Conservation (phyloP, 2,329 filamentous ascomycete genomes). For the Ophiocordyceps camponoti-rufipedis region DNA sequence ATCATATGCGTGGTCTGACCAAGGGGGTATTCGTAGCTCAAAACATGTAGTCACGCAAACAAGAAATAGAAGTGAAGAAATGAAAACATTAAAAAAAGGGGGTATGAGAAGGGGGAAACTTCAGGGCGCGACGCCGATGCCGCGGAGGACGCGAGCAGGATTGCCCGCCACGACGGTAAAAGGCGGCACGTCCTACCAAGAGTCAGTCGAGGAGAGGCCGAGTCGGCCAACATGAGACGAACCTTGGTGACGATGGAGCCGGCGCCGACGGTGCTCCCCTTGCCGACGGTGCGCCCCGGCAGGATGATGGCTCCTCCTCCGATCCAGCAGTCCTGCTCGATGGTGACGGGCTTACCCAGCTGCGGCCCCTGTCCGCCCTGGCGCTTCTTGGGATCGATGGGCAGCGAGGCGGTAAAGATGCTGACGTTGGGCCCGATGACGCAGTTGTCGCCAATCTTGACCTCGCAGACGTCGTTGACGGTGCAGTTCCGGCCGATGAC, state of each 20-base stretch:
- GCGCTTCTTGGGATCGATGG: conserved; percentile 53
- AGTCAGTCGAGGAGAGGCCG: background rate
- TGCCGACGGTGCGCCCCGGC: conserved; percentile 63
- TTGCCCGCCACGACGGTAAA: conserved; percentile 56
- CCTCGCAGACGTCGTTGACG: conserved; percentile 70
- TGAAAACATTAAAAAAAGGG: background rate
- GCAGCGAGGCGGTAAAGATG: conserved; percentile 59
- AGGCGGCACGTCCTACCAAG: conserved; percentile 37
- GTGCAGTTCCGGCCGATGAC: conserved; percentile 69
- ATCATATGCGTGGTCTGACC: too few species aligned
- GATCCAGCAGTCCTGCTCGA: conserved; percentile 76
- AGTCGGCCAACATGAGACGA: conserved; percentile 6
- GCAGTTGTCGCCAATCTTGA: conserved; percentile 62
- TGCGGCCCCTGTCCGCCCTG: conserved; percentile 58
- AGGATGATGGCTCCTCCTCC: conserved; percentile 62
- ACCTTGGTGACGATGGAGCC: conserved; percentile 72
- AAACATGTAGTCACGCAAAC: background rate
- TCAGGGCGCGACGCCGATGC: conserved; percentile 15
- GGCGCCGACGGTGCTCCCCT: conserved; percentile 62
- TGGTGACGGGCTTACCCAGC: conserved; percentile 51
- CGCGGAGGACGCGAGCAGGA: conserved; percentile 39
- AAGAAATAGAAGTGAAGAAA: background rate
- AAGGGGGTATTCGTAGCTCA: too few species aligned
- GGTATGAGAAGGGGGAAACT: background rate
- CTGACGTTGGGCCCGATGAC: conserved; percentile 73